phyloP scores from a whole-genome alignment of 768 basidiomycete species.

The Mycena metata region DNA sequence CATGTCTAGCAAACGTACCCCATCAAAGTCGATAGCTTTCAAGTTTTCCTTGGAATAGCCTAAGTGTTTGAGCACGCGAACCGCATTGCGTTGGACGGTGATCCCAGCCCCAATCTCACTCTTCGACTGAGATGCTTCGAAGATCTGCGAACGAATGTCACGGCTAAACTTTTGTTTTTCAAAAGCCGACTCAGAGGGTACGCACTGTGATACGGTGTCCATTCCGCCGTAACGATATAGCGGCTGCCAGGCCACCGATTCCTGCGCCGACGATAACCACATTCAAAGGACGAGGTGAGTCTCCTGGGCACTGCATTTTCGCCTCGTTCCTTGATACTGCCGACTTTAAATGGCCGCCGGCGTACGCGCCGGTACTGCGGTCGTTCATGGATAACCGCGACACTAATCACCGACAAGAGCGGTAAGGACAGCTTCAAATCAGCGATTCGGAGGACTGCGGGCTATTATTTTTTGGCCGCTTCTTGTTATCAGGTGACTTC shows the following conservation, averaged over 20 bases:
- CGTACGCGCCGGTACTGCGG: too few species aligned
- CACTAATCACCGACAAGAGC: too few species aligned
- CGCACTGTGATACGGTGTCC: slow-evolving; percentile 20
- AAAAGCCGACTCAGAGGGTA: too few species aligned
- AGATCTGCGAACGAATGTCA: slow-evolving; percentile 18
- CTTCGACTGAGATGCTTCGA: slow-evolving; percentile 16
- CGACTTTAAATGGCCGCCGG: too few species aligned
- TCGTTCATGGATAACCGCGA: too few species aligned
- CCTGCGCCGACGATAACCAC: slow-evolving; percentile 9
- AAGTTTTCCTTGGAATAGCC: slow-evolving; percentile 15
- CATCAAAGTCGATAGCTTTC: background rate
- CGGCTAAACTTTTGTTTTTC: too few species aligned
- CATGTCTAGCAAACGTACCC: slow-evolving; percentile 3
- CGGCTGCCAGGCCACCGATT: slow-evolving; percentile 1
- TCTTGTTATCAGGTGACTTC: too few species aligned
- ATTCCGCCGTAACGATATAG: slow-evolving; percentile 2
- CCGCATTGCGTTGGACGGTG: slow-evolving; percentile 21
- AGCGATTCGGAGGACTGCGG: too few species aligned
- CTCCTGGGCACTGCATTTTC: too few species aligned
- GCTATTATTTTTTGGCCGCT: too few species aligned
- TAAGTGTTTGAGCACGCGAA: slow-evolving; percentile 9
- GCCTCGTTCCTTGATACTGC: too few species aligned
- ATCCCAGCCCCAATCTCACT: slow-evolving; percentile 29
- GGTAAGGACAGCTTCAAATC: too few species aligned
- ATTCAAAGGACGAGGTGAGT: slow-evolving; percentile 5